Evolutionary conservation across 345 rosid species (phyloP).

Genomic region (Draba incana): DNA sequence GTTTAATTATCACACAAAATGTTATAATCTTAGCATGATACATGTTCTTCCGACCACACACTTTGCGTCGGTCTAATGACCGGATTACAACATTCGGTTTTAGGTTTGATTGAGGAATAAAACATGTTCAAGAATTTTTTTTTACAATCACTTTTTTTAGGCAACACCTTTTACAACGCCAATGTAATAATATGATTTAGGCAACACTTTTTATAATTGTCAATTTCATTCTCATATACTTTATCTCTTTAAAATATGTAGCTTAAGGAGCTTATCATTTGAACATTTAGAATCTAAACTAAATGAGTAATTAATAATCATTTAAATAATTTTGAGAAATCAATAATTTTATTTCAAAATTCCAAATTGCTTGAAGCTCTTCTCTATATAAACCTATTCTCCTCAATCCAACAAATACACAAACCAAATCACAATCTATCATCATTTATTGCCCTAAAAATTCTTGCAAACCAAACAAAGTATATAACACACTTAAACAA

Average conservation of each 20-base stretch:
- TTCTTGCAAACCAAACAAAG: conserved; percentile 3
- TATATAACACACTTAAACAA: conserved; percentile 9
- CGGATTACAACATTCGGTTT: background rate
- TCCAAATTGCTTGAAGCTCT: conserved; percentile 25
- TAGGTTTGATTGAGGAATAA: too few relatives aligned
- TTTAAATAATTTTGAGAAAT: background rate
- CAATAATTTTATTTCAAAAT: conserved; percentile 19
- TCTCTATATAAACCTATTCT: conserved; percentile 31
- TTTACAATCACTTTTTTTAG: too few relatives aligned
- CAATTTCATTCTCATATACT: too few relatives aligned
- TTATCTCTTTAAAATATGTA: background rate
- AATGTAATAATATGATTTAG: too few relatives aligned
- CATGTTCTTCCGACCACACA: background rate
- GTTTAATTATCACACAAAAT: background rate
- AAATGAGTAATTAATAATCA: conserved; percentile 1
- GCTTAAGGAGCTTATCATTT: conserved; percentile 21
- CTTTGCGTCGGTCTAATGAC: conserved; percentile 1
- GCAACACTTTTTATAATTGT: too few relatives aligned
- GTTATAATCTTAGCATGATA: background rate
- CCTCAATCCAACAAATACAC: conserved; percentile 21
- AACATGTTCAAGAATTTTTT: too few relatives aligned
- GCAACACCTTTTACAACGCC: too few relatives aligned
- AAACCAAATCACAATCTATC: conserved; percentile 19
- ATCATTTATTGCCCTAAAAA: conserved; percentile 20
- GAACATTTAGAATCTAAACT: background rate